phyloP scores from a whole-genome alignment of 805 yeast species.

The Metschnikowia peoriensis region DNA sequence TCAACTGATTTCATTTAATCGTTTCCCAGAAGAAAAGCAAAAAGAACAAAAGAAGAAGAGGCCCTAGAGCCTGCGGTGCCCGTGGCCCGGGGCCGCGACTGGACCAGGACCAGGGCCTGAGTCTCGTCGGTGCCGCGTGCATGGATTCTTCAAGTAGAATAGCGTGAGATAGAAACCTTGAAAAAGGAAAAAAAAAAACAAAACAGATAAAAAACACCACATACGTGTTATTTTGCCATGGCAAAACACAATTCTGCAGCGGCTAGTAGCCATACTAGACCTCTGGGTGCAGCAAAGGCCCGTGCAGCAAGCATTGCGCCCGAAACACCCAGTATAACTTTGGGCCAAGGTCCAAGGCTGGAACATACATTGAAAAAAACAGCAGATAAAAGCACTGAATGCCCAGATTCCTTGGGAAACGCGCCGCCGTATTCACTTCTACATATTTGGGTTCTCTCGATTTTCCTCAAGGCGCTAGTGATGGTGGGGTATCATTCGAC shows the following conservation, averaged over 20 bases:
- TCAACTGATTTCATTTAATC: too few relatives aligned
- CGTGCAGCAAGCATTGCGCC: not conserved
- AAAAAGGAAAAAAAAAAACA: too few relatives aligned
- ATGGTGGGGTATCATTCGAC: conserved; percentile 81
- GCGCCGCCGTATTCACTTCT: conserved; percentile 14
- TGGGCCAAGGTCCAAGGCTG: too few relatives aligned
- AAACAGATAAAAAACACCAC: not conserved
- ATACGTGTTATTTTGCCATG: not conserved
- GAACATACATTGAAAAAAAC: not conserved
- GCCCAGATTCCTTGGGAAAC: not conserved
- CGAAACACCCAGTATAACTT: too few relatives aligned
- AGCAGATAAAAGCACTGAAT: not conserved
- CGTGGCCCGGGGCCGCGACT: too few relatives aligned
- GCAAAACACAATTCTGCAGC: not conserved
- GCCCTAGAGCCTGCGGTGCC: too few relatives aligned
- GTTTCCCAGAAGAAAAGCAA: too few relatives aligned
- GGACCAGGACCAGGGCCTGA: too few relatives aligned
- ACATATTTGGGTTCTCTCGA: conserved; percentile 37
- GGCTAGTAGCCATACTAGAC: not conserved
- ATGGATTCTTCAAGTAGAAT: too few relatives aligned
- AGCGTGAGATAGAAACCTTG: not conserved
- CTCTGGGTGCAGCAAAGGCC: not conserved
- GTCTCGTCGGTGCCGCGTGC: too few relatives aligned
- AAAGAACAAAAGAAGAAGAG: too few relatives aligned
- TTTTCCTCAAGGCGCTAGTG: conserved; percentile 35